These are phyloP conservation scores for Aspergillus proliferans DNA, from an alignment of 2,329 filamentous ascomycete genomes.

Conservation along the genomic window DNA sequence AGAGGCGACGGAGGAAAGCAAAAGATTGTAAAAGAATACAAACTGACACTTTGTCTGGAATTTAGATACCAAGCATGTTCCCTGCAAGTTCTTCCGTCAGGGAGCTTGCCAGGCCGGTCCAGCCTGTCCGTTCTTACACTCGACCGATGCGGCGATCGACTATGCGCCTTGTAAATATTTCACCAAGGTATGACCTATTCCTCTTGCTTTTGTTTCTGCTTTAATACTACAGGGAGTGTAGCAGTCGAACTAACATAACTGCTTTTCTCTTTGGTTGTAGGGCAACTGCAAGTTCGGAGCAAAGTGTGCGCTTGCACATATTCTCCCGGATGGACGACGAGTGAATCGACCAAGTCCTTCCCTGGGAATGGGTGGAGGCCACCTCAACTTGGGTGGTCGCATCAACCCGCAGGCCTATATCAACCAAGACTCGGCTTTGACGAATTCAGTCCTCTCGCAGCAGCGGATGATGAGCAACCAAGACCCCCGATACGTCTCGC, in stretches of 20 bases:
- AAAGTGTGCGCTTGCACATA: conserved; percentile 94
- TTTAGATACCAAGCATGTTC: conserved; percentile 88
- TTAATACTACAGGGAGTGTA: not conserved
- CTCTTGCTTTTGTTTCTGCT: not conserved
- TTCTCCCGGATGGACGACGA: conserved; percentile 85
- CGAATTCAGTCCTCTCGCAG: conserved; percentile 62
- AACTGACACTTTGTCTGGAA: not conserved
- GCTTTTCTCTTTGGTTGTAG: conserved; percentile 39
- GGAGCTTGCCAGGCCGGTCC: conserved; percentile 93
- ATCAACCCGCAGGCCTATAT: conserved; percentile 59
- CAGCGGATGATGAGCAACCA: conserved; percentile 49
- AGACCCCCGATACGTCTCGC: conserved; percentile 40
- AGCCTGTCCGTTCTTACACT: conserved; percentile 94
- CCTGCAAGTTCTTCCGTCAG: conserved; percentile 98
- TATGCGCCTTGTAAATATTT: conserved; percentile 96
- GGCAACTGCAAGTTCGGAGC: conserved; percentile 98
- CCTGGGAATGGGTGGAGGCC: conserved; percentile 46
- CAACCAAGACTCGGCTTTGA: conserved; percentile 64
- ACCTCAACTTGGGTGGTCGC: conserved; percentile 61
- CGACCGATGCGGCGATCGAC: conserved; percentile 75
- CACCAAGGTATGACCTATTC: conserved; percentile 64
- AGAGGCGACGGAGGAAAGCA: not conserved
- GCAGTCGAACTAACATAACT: not conserved
- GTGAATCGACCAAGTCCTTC: conserved; percentile 65
- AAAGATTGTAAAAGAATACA: not conserved